Evolutionary conservation across 1,284 basidiomycete species (phyloP).

Genomic region (Trametes versicolor): DNA sequence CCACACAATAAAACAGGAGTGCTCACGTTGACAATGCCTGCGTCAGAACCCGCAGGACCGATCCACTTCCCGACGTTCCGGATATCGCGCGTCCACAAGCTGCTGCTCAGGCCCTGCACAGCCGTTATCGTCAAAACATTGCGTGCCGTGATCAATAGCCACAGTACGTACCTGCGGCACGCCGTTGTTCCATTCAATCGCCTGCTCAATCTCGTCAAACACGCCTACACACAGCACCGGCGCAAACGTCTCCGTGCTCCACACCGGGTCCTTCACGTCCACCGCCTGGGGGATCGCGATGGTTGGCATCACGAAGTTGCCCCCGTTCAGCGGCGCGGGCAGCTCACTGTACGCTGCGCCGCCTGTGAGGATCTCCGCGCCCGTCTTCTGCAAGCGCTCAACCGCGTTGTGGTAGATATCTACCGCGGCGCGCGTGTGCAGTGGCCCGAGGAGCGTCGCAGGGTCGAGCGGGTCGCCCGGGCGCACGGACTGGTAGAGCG

Average conservation of each 20-base stretch:
- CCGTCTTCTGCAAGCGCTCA: slow-evolving; percentile 66
- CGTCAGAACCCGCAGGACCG: slow-evolving; percentile 87
- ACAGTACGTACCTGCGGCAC: slow-evolving; percentile 71
- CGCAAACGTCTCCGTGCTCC: slow-evolving; percentile 88
- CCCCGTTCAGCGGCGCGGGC: slow-evolving; percentile 61
- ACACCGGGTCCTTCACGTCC: slow-evolving; percentile 65
- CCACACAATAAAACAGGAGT: slow-evolving; percentile 9
- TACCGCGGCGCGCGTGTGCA: slow-evolving; percentile 81
- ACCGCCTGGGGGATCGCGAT: slow-evolving; percentile 76
- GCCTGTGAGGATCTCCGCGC: slow-evolving; percentile 83
- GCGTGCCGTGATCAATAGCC: background rate
- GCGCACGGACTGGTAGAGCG: slow-evolving; percentile 72
- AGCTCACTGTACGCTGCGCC: slow-evolving; percentile 60
- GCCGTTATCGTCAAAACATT: background rate
- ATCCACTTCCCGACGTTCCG: slow-evolving; percentile 90
- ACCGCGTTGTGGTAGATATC: slow-evolving; percentile 73
- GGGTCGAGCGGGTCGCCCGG: slow-evolving; percentile 86
- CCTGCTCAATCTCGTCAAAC: slow-evolving; percentile 91
- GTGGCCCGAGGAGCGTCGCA: slow-evolving; percentile 84
- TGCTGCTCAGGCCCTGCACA: slow-evolving; percentile 82
- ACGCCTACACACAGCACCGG: slow-evolving; percentile 89
- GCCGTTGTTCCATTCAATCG: slow-evolving; percentile 92
- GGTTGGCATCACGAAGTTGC: slow-evolving; percentile 91
- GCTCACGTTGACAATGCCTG: slow-evolving; percentile 85
- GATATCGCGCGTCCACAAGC: slow-evolving; percentile 89